Evolutionary conservation across 202 grass and related monocot genomes (phyloP).

Genomic region (Schoenoplectus triqueter): DNA sequence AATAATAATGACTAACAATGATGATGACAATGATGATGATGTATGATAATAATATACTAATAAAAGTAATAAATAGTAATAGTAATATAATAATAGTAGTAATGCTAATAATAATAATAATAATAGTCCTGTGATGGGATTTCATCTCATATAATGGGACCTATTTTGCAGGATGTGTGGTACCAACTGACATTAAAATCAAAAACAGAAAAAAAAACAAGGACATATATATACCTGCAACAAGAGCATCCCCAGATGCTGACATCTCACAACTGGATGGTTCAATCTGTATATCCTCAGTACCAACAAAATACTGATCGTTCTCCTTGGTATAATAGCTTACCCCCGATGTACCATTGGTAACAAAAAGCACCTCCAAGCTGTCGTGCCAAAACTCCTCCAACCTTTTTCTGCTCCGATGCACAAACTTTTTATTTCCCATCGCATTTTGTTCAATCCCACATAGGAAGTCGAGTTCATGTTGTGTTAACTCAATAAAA

Average conservation of each 20-base stretch:
- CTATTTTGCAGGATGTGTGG: background rate
- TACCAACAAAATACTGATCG: slow-evolving; percentile 69
- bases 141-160: slow-evolving; percentile 5
- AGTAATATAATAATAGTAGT: too few species aligned
- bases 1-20: too few species aligned
- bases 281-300: slow-evolving; percentile 74
- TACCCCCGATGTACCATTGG: slow-evolving; percentile 79
- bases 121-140: background rate
- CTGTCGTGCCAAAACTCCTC: slow-evolving; percentile 74
- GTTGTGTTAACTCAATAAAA: slow-evolving; percentile 73
- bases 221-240: slow-evolving; percentile 63
- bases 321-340: slow-evolving; percentile 80
- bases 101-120: too few species aligned
- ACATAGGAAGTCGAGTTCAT: slow-evolving; percentile 83
- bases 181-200: background rate
- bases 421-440: slow-evolving; percentile 55
- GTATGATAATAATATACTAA: too few species aligned
- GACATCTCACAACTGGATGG: slow-evolving; percentile 85
- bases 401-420: slow-evolving; percentile 58
- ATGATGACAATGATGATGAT: too few species aligned
- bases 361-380: slow-evolving; percentile 82
- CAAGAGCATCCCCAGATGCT: slow-evolving; percentile 72
- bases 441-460: slow-evolving; percentile 54
- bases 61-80: too few species aligned
- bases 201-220: background rate